Base-by-base conservation (phyloP, 495 filamentous ascomycete species). In the Thozetella sp. region DNA sequence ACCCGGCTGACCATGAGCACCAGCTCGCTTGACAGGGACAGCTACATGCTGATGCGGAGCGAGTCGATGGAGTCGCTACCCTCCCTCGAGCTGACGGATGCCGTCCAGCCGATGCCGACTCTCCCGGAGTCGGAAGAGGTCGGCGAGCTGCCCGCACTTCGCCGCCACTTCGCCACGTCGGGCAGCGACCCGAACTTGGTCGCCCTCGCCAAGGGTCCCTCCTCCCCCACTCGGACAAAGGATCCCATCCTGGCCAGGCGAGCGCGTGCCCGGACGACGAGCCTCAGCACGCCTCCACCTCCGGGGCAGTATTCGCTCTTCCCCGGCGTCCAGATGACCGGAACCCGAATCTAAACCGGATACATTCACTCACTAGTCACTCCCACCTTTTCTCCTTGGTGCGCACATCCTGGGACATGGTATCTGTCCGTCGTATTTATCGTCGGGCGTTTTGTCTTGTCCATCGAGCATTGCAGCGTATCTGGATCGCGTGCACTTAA, bases 1-100 rank as follows among this genome's bases (percentile, higher is more conserved):
- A 79, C 73, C 22, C 77, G 78, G 17, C 62, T 75, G 63, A 80
- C 77, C 3, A 61, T 66, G 19, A 82, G 78, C 67, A 78, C 72
- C 25, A 67, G 61, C 30, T 80, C 78, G 22, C 64, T 73, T 23
- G 72, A 72, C n/a, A 62, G 64, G 59, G 70, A 74, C 22, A 58
- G 19, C 15, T 67, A 54, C 22, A 51, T 58, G n/a, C 30, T 61
- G n/a, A 64, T 19, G 30, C 43, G 63, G 43, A n/a, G 52, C n/a
- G 66, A 70, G 54, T 26, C 60, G n/a, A 62, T 65, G 25, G 64
- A 67, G 53, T 60, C 61, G 0, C 66, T 72, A 52, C 65, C 69
- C 1, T 58, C 62, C 20, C 57, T 65, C 46, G 69, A 70, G 54
- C 59, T 22, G 22, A 4, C 51, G 4, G 51, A 25, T 3, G 11